Evolutionary conservation across 768 basidiomycete genomes (phyloP).

Genomic region (Kwoniella sp.): DNA sequence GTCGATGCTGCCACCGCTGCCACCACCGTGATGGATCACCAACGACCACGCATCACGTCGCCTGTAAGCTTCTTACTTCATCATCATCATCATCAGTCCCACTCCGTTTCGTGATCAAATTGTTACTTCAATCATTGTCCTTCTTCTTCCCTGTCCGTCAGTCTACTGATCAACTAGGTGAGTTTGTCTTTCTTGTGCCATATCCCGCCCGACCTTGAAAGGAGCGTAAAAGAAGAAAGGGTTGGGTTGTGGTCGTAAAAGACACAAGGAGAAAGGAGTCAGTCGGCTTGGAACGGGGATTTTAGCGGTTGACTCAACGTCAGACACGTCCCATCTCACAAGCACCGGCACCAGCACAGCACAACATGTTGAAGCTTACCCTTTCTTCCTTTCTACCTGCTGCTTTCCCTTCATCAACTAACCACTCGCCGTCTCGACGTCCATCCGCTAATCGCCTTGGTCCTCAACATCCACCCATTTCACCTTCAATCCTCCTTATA

Average conservation of each 20-base stretch:
- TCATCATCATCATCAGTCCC: conserved; percentile 8
- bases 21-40: neutral
- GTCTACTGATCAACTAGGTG: conserved; percentile 2
- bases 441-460: conserved; percentile 5
- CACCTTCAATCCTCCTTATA: too few species aligned
- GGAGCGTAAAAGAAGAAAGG: conserved; percentile 4
- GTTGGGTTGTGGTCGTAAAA: neutral
- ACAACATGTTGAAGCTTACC: conserved; percentile 1
- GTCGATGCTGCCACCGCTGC: too few species aligned
- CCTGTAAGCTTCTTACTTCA: conserved; percentile 1
- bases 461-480: neutral
- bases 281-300: neutral
- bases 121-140: conserved; percentile 5
- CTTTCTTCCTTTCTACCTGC: conserved; percentile 8
- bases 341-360: neutral
- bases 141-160: neutral
- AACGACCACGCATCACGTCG: neutral
- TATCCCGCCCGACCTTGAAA: neutral
- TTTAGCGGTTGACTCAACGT: conserved; percentile 5
- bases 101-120: neutral
- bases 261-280: neutral
- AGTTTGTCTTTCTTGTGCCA: neutral
- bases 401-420: conserved; percentile 8
- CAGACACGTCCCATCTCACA: conserved; percentile 10
- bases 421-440: neutral